These are phyloP conservation scores for Dioscorea cayenensis DNA, from an alignment of 116 monocot genomes.

Conservation along the genomic window DNA sequence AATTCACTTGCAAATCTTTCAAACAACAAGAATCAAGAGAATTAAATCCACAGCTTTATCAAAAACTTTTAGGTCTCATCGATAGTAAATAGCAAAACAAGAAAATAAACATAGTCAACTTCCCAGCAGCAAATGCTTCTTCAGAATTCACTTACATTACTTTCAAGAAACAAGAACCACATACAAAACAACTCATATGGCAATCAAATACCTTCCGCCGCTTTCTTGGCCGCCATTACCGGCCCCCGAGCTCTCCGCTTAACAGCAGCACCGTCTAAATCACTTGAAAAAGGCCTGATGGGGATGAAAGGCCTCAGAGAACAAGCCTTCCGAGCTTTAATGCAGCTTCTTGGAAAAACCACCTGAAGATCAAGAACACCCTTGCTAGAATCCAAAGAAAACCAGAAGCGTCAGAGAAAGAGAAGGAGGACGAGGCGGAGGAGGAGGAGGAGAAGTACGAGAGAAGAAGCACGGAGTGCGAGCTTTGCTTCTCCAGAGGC, in stretches of 20 bases:
- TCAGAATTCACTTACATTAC: too few species aligned
- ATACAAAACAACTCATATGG: background rate
- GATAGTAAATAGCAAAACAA: too few species aligned
- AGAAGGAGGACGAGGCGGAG: background rate
- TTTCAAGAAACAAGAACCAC: too few species aligned
- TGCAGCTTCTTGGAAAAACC: slow-evolving; percentile 18
- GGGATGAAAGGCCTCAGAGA: slow-evolving; percentile 8
- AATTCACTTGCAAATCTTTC: too few species aligned
- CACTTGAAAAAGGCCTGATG: slow-evolving; percentile 21
- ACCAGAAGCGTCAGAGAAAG: background rate
- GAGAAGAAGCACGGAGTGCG: slow-evolving; percentile 35
- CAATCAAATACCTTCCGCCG: slow-evolving; percentile 43
- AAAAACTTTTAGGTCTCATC: too few species aligned
- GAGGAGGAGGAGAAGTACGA: slow-evolving; percentile 33
- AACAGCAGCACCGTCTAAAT: slow-evolving; percentile 15
- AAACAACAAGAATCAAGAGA: too few species aligned
- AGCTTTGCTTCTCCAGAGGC: slow-evolving; percentile 37
- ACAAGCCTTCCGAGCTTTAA: slow-evolving; percentile 7
- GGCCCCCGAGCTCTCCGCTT: slow-evolving; percentile 74
- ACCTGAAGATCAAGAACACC: slow-evolving; percentile 17
- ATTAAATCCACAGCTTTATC: too few species aligned
- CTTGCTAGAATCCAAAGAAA: background rate
- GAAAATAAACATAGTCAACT: too few species aligned
- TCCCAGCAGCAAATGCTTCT: too few species aligned
- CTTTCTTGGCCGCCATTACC: slow-evolving; percentile 83